A percentile compares a stretch with the other conserved stretches of the same genome.
phyloP scores from a whole-genome alignment of 495 filamentous ascomycete genomes.

The Daldinia concentrica region DNA sequence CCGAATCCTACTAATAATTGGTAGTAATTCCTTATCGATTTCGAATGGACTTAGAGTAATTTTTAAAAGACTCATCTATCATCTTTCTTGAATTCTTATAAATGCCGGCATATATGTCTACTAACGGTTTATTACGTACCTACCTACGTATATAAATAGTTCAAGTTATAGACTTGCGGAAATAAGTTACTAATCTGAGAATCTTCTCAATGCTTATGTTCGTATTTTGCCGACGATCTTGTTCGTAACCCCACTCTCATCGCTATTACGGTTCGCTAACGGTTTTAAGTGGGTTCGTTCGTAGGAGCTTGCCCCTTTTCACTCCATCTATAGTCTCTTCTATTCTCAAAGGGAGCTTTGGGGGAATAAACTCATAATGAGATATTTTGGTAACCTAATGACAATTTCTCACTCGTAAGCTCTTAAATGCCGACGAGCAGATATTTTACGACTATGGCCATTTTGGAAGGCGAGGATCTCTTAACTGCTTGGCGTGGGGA shows the following conservation, averaged over 20 bases:
- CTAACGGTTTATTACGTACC: background rate
- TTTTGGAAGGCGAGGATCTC: constrained; percentile 28
- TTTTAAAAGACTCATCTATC: background rate
- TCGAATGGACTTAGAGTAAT: background rate
- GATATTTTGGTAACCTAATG: background rate
- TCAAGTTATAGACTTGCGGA: background rate
- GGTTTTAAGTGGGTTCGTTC: background rate
- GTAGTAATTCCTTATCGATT: background rate
- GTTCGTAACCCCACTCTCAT: background rate
- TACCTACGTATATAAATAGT: no score
- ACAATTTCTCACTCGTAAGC: background rate
- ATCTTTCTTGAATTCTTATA: background rate
- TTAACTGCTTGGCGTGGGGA: constrained; percentile 24
- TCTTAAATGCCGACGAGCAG: background rate
- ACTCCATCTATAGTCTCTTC: background rate
- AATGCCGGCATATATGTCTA: background rate
- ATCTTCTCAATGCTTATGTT: background rate
- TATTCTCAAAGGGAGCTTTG: background rate
- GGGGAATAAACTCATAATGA: background rate
- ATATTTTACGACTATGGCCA: constrained; percentile 18
- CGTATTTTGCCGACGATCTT: background rate
- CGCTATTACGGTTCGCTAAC: background rate
- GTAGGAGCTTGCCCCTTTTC: background rate
- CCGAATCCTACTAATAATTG: background rate
- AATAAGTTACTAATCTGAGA: background rate